Evolutionary conservation across 495 filamentous ascomycete species (phyloP).

Genomic region (Pseudoneurospora amorphoporcata): DNA sequence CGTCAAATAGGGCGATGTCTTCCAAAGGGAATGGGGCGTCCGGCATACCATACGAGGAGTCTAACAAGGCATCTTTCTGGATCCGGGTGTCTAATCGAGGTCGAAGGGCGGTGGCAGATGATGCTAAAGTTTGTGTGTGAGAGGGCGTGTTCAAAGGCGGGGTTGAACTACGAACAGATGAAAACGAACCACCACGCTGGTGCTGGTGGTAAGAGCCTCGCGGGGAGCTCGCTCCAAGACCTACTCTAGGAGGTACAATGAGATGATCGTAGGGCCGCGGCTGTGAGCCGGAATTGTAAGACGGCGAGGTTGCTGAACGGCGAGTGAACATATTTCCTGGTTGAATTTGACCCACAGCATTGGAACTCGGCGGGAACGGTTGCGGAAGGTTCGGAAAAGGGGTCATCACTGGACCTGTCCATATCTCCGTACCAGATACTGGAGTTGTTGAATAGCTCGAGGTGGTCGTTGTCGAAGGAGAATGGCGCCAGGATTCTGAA

Average conservation of each 20-base stretch:
- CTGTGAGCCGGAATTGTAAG: not conserved
- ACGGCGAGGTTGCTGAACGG: not conserved
- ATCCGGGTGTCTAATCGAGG: constrained; percentile 14
- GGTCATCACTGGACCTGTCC: not conserved
- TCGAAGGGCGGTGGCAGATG: constrained; percentile 15
- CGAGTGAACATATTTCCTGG: not conserved
- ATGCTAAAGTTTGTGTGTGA: constrained; percentile 32
- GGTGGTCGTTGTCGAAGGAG: not conserved
- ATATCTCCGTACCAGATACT: not conserved
- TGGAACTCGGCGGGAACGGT: not conserved
- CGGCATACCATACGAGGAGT: constrained; percentile 6
- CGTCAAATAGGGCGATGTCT: constrained; percentile 8
- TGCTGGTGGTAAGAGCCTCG: constrained; percentile 7
- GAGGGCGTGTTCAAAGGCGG: constrained; percentile 31
- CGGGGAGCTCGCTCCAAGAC: not conserved
- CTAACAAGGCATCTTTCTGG: constrained; percentile 23
- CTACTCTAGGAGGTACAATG: not conserved
- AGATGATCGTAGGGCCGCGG: not conserved
- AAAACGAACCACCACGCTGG: constrained; percentile 16
- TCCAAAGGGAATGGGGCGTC: constrained; percentile 6
- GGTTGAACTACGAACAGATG: constrained; percentile 33
- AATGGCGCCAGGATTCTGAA: not conserved
- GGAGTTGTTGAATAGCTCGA: not conserved
- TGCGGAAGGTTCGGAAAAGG: not conserved
- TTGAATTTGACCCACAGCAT: not conserved